Conservation (phyloP, 768 basidiomycete genomes). For the Xanthoconium purpureum region DNA sequence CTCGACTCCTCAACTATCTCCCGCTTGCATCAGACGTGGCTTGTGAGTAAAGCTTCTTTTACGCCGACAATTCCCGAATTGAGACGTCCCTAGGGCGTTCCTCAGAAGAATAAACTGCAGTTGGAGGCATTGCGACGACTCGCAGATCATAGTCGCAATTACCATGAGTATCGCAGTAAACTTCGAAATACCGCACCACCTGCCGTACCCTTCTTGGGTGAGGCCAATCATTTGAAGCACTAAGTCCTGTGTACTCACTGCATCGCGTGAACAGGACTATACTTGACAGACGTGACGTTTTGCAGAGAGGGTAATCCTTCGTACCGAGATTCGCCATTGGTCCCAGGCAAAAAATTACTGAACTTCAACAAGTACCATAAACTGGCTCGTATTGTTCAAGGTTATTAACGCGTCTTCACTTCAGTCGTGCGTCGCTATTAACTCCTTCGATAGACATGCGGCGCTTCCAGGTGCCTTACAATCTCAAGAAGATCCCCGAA, state of each 20-base stretch:
- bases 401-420: conserved; percentile 33
- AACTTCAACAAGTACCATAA: conserved; percentile 98
- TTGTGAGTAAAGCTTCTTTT: conserved; percentile 48
- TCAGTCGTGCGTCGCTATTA: not conserved
- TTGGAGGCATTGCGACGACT: conserved; percentile 79
- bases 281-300: conserved; percentile 91
- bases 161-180: conserved; percentile 84
- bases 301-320: conserved; percentile 94
- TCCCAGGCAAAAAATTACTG: conserved; percentile 73
- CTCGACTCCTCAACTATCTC: conserved; percentile 95
- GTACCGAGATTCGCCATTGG: conserved; percentile 72
- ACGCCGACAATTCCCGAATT: not conserved
- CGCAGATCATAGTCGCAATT: conserved; percentile 89
- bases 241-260: conserved; percentile 6
- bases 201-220: conserved; percentile 93
- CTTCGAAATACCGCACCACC: conserved; percentile 88
- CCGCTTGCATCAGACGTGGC: conserved; percentile 90
- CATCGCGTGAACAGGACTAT: conserved; percentile 52
- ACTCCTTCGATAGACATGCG: conserved; percentile 65
- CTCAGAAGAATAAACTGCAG: conserved; percentile 79
- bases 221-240: conserved; percentile 14
- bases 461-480: conserved; percentile 85
- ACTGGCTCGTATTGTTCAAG: conserved; percentile 80
- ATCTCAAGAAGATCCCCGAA: conserved; percentile 84
- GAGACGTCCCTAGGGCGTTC: conserved; percentile 56